phyloP scores from a whole-genome alignment of 768 basidiomycete genomes.

The Pholiota microspora region DNA sequence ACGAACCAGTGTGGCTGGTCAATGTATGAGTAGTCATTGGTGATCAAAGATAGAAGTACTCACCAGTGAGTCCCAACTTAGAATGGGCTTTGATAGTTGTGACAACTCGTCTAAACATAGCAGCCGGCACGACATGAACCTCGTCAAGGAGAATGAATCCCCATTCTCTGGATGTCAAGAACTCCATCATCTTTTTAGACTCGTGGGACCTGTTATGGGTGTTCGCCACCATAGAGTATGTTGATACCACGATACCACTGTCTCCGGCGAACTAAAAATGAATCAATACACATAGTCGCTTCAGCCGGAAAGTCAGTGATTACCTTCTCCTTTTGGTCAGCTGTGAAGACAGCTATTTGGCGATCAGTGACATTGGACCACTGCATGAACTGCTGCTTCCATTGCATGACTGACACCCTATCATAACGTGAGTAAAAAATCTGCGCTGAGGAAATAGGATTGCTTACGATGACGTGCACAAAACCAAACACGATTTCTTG shows the following conservation, averaged over 20 bases:
- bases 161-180: constrained; percentile 97
- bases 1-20: constrained; percentile 89
- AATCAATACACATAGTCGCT: constrained; percentile 4
- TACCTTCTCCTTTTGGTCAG: constrained; percentile 96
- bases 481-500: constrained; percentile 96
- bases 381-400: constrained; percentile 97
- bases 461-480: constrained; percentile 95
- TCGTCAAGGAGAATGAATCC: constrained; percentile 97
- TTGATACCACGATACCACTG: constrained; percentile 97
- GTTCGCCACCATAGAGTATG: constrained; percentile 99
- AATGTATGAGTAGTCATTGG: not conserved
- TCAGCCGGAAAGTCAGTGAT: not conserved
- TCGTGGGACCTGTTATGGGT: constrained; percentile 98
- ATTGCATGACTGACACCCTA: constrained; percentile 96
- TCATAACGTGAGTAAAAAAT: constrained; percentile 8
- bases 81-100: constrained; percentile 99
- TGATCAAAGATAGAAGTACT: constrained; percentile 16
- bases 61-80: constrained; percentile 95
- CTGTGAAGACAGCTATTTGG: constrained; percentile 97
- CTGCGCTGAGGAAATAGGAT: not conserved
- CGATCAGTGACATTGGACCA: constrained; percentile 98
- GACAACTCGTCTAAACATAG: constrained; percentile 97
- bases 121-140: constrained; percentile 98
- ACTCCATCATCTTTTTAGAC: constrained; percentile 99
- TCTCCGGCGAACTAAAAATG: constrained; percentile 83